Evolutionary conservation across 2,329 filamentous ascomycete genomes (phyloP), one percentile per base, ranked within the genome.

Genomic region (Talaromyces sp.): DNA sequence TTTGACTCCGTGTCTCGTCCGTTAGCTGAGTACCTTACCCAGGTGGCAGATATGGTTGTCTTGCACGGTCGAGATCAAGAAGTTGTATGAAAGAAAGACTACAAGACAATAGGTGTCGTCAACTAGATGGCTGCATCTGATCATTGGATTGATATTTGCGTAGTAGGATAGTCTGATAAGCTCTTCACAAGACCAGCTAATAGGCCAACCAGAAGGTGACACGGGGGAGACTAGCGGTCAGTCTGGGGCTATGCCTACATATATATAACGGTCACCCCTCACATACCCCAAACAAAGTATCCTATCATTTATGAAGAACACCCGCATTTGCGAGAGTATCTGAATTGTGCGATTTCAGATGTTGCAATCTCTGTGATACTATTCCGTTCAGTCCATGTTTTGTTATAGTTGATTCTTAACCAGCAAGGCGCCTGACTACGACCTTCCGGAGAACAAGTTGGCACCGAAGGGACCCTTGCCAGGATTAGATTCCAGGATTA

Each of bases 211-310:
- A 54, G 50, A 54, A 35, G 1, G 50, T 54, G 50, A 16, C 50
- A 54, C 50, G 50, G 31, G 14, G 50, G 50, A n/a, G 16, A 54
- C 48, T 54, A 54, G 48, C 48, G 48, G 48, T 54, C 48, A 35
- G 16, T 7, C 31, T 10, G 19, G 27, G 24, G 45, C 10, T 27
- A 31, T 16, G 16, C 5, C 47, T 47, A 3, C 1, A 24, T 47
- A 48, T 48, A 48, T 48, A 48, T 48, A 48, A 27, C 8, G 11
- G 3, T 27, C 22, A 13, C 47, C 22, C 47, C 47, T 48, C 45
- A 10, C 45, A 14, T 47, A 13, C 4, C n/a, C 4, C 11, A n/a
- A 10, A 10, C n/a, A 11, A 47, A 24, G 7, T 8, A 45, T n/a
- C 3, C n/a, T 22, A 22, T 22, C 22, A 22, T 22, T 22, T 22